Percentiles rank a stretch among this genome's conserved stretches.
These are phyloP conservation scores for Metarhizium sp. DNA, from an alignment of 2,329 filamentous ascomycete genomes.

Conservation along the genomic window DNA sequence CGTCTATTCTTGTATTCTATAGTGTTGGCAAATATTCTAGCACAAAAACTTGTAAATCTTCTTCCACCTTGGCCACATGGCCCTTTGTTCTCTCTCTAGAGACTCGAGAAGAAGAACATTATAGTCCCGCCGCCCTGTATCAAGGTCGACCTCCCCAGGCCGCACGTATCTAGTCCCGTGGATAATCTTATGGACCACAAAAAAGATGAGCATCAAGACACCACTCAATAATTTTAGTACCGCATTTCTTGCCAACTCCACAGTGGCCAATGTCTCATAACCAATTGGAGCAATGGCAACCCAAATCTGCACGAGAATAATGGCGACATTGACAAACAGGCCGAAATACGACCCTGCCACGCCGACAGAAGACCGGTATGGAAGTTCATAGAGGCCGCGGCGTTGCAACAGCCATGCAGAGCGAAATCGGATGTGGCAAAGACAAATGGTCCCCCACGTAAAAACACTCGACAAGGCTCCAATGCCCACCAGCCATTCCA, in stretches of 20 bases:
- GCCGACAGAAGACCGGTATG: conserved; percentile 1
- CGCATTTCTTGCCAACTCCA: neutral
- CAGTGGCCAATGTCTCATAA: neutral
- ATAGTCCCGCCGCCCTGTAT: conserved; percentile 2
- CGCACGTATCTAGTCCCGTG: conserved; percentile 1
- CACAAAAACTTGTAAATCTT: conserved; percentile 3
- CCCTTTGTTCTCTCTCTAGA: conserved; percentile 1
- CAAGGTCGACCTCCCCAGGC: neutral
- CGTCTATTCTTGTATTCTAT: too few species aligned
- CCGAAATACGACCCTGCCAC: conserved; percentile 1
- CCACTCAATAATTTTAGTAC: neutral
- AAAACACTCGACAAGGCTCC: conserved; percentile 62
- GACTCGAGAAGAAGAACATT: conserved; percentile 1
- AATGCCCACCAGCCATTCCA: conserved; percentile 69
- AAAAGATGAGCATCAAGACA: neutral
- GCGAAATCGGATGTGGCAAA: conserved; percentile 76
- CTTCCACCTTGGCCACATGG: conserved; percentile 2
- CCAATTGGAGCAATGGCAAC: neutral
- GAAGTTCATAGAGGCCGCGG: neutral
- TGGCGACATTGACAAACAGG: neutral
- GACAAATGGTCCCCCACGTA: conserved; percentile 68
- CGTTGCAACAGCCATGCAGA: neutral
- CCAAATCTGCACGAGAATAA: conserved; percentile 1
- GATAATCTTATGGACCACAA: neutral
- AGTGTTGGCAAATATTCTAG: neutral